phyloP scores from a whole-genome alignment of 495 filamentous ascomycete species.

The Trichoderma virens region DNA sequence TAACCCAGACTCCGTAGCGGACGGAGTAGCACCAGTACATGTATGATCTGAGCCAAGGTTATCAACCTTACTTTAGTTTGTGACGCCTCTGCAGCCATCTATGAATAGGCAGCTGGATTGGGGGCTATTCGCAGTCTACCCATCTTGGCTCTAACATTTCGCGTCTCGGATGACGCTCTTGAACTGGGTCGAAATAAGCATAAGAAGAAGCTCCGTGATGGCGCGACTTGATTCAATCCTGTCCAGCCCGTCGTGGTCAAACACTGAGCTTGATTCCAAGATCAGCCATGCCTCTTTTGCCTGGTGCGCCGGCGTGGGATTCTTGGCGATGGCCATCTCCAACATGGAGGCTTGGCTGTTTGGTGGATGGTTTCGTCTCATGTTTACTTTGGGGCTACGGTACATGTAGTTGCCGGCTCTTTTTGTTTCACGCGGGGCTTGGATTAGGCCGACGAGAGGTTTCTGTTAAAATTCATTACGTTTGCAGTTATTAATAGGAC shows the following conservation, averaged over 20 bases:
- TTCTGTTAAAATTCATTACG: too few relatives aligned
- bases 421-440: too few relatives aligned
- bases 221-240: neutral
- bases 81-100: too few relatives aligned
- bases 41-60: neutral
- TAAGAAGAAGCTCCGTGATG: neutral
- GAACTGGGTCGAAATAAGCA: neutral
- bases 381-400: neutral
- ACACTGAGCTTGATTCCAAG: neutral
- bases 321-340: neutral
- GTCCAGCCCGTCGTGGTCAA: neutral
- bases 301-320: neutral
- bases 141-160: neutral
- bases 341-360: neutral
- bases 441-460: too few relatives aligned
- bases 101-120: too few relatives aligned
- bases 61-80: neutral
- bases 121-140: too few relatives aligned
- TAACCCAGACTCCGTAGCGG: neutral
- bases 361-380: neutral
- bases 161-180: neutral
- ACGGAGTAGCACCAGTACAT: neutral
- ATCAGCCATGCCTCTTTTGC: neutral
- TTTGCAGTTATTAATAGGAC: too few relatives aligned
- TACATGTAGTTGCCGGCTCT: too few relatives aligned